These are phyloP conservation scores for Echeveria elegans DNA, from an alignment of 164 flowering plant genomes.

Conservation along the genomic window DNA sequence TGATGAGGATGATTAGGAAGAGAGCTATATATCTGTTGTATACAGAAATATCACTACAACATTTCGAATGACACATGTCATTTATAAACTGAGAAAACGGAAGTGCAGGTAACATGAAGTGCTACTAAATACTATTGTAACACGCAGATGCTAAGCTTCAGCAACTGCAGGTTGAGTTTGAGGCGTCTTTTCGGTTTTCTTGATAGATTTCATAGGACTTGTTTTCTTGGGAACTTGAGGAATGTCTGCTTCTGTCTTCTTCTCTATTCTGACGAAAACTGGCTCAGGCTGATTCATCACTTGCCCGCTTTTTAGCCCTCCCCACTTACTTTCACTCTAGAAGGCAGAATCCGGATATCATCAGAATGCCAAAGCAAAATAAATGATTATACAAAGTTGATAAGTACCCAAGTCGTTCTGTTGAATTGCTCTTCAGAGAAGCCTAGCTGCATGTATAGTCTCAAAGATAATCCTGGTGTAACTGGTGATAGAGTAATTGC, in stretches of 20 bases:
- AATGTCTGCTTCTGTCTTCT: constrained; percentile 25
- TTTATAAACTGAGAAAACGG: not conserved
- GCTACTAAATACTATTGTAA: too few species aligned
- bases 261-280: constrained; percentile 76
- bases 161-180: constrained; percentile 29
- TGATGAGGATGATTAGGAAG: not conserved
- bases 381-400: not conserved
- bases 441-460: constrained; percentile 84
- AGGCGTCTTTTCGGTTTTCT: constrained; percentile 13
- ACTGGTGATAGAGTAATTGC: constrained; percentile 78
- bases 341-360: constrained; percentile 10
- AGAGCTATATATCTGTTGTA: too few species aligned
- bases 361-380: not conserved
- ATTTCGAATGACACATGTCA: too few species aligned
- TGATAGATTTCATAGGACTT: constrained; percentile 16
- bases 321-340: constrained; percentile 82
- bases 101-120: not conserved
- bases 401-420: constrained; percentile 58
- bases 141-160: constrained; percentile 36
- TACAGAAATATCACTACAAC: not conserved
- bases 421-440: constrained; percentile 62
- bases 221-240: constrained; percentile 16
- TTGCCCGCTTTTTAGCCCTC: constrained; percentile 82
- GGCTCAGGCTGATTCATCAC: constrained; percentile 78
- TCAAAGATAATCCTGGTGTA: constrained; percentile 55